A percentile compares a stretch with the other conserved stretches of the same genome.
Conservation (phyloP, 164 flowering plant species). For the Annona cherimola region DNA sequence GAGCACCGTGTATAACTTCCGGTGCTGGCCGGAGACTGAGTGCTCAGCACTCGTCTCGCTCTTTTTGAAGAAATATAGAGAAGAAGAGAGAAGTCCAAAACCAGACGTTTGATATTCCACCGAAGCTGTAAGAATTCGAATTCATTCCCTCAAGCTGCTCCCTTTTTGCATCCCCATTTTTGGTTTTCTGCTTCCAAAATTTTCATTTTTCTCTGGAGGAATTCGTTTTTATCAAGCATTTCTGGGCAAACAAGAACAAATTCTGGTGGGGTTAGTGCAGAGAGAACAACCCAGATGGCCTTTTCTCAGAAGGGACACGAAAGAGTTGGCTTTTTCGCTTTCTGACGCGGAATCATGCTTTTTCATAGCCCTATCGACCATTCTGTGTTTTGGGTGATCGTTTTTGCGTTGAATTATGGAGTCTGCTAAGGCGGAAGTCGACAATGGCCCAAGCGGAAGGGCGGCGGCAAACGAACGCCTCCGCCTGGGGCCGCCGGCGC, state of each 20-base stretch:
- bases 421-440: background rate
- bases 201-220: background rate
- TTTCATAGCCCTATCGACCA: background rate
- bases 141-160: background rate
- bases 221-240: too few relatives aligned
- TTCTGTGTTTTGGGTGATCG: slow-evolving; percentile 6
- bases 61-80: background rate
- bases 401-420: slow-evolving; percentile 5
- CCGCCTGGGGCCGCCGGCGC: background rate
- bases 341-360: background rate
- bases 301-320: background rate
- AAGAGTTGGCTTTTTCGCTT: background rate
- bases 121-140: background rate
- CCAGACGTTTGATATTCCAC: background rate
- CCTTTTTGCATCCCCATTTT: background rate
- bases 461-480: background rate
- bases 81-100: background rate
- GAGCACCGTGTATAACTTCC: background rate
- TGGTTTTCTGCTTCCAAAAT: background rate
- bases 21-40: too few relatives aligned
- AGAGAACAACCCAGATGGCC: slow-evolving; percentile 1
- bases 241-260: background rate
- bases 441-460: background rate
- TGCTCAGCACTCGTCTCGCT: too few relatives aligned
- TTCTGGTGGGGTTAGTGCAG: background rate